These are phyloP conservation scores for Aureobasidium sp. DNA, from an alignment of 2,329 filamentous ascomycete species.

Conservation along the genomic window DNA sequence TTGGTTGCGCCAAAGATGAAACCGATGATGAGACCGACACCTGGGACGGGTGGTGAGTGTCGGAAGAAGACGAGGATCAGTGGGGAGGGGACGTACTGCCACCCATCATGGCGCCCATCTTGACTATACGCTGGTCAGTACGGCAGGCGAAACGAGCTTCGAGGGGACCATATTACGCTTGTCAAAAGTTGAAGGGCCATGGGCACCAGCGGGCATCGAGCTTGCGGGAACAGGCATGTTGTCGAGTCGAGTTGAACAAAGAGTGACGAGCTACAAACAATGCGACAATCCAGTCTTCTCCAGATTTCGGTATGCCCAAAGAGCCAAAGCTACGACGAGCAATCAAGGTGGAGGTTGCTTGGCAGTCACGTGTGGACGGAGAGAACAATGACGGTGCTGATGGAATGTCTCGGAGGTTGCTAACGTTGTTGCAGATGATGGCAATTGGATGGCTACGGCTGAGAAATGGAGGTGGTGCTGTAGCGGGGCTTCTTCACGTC, in stretches of 20 bases:
- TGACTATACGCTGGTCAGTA: slow-evolving; percentile 50
- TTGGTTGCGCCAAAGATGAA: slow-evolving; percentile 92
- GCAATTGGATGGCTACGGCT: not conserved
- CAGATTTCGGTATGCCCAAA: not conserved
- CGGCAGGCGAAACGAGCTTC: slow-evolving; percentile 14
- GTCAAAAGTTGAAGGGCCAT: slow-evolving; percentile 59
- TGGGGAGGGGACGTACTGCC: slow-evolving; percentile 60
- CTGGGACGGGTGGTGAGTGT: slow-evolving; percentile 39
- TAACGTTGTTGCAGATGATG: not conserved
- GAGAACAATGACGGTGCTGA: not conserved
- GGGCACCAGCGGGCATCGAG: slow-evolving; percentile 28
- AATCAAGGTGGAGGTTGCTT: slow-evolving; percentile 1
- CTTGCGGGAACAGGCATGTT: slow-evolving; percentile 51
- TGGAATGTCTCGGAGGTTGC: not conserved
- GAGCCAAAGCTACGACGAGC: not conserved
- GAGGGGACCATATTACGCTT: slow-evolving; percentile 47
- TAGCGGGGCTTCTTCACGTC: not conserved
- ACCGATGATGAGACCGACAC: slow-evolving; percentile 90
- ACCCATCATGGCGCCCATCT: slow-evolving; percentile 99
- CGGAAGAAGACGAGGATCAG: not conserved
- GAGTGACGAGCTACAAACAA: not conserved
- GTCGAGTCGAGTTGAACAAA: not conserved
- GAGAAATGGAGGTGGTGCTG: not conserved
- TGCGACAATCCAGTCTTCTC: not conserved
- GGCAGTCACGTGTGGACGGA: not conserved